phyloP scores from a whole-genome alignment of 345 rosid genomes.

The Pugionium dolabratum region DNA sequence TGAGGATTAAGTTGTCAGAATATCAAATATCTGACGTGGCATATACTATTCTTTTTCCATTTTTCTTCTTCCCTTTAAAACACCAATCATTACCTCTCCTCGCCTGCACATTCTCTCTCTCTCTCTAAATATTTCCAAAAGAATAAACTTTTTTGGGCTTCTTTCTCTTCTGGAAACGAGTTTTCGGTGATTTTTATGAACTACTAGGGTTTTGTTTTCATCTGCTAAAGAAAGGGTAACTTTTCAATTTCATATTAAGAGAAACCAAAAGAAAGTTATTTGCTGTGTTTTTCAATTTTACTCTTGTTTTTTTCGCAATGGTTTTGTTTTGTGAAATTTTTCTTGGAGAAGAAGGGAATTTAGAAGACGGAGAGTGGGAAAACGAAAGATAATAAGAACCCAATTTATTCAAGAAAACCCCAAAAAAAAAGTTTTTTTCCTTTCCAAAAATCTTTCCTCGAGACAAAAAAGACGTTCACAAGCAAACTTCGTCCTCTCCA shows the following conservation, averaged over 20 bases:
- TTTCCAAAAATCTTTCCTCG: constrained; percentile 2
- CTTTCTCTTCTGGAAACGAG: constrained; percentile 20
- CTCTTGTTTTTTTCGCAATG: constrained; percentile 36
- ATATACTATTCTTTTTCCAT: constrained; percentile 24
- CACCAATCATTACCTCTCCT: constrained; percentile 69
- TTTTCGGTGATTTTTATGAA: background rate
- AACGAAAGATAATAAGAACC: constrained; percentile 53
- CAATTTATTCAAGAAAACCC: constrained; percentile 1
- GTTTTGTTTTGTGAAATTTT: constrained; percentile 55
- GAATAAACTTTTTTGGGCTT: constrained; percentile 20
- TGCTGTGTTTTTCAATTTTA: too few relatives aligned
- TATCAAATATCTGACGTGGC: constrained; percentile 50
- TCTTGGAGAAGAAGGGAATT: constrained; percentile 55
- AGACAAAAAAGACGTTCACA: too few relatives aligned
- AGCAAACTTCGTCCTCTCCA: too few relatives aligned
- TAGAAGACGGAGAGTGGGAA: constrained; percentile 84
- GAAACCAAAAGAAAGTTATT: background rate
- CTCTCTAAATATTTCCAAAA: constrained; percentile 23
- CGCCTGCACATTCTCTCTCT: constrained; percentile 35
- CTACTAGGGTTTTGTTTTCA: constrained; percentile 21
- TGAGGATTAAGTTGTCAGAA: constrained; percentile 43
- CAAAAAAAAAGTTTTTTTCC: background rate
- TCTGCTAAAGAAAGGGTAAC: constrained; percentile 25
- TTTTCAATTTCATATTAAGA: background rate
- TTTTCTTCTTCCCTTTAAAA: constrained; percentile 36